Evolutionary conservation across 768 basidiomycete genomes (phyloP).

Genomic region (Leccinum pellstonianum): DNA sequence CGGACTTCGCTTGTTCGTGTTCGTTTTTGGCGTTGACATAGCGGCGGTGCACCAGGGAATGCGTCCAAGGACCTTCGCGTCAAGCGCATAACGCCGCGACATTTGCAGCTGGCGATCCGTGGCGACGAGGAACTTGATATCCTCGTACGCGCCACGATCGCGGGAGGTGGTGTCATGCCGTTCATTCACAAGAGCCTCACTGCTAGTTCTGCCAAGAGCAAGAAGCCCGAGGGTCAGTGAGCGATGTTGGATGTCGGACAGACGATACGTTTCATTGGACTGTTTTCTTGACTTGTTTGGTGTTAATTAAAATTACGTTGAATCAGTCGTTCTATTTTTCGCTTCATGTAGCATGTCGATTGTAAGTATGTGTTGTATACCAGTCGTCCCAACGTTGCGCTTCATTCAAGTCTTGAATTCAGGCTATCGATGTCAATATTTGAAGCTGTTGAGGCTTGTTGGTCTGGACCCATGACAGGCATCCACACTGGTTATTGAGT

Average conservation of each 20-base stretch:
- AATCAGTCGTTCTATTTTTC: slow-evolving; percentile 5
- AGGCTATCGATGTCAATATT: neutral
- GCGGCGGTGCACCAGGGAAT: slow-evolving; percentile 57
- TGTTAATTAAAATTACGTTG: slow-evolving; percentile 18
- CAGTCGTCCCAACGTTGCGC: neutral
- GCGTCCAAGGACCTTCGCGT: slow-evolving; percentile 97
- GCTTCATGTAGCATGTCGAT: slow-evolving; percentile 16
- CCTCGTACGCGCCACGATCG: slow-evolving; percentile 91
- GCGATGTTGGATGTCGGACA: neutral
- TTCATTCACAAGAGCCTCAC: slow-evolving; percentile 89
- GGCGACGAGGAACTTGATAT: slow-evolving; percentile 98
- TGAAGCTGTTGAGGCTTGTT: neutral
- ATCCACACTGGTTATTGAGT: too few species aligned
- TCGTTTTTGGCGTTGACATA: neutral
- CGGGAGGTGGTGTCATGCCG: slow-evolving; percentile 83
- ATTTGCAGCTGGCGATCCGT: slow-evolving; percentile 93
- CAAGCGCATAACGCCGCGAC: slow-evolving; percentile 95
- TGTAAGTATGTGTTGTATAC: slow-evolving; percentile 9
- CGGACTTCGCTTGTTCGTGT: neutral
- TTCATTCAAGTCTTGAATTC: neutral
- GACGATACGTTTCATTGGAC: slow-evolving; percentile 3
- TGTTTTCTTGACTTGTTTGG: neutral
- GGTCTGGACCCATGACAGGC: neutral
- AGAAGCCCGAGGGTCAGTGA: slow-evolving; percentile 41
- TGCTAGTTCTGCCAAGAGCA: slow-evolving; percentile 43